Evolutionary conservation across 148 eudicot genomes (phyloP), one percentile per base, ranked within the genome.

Genomic region (Spergularia marina): DNA sequence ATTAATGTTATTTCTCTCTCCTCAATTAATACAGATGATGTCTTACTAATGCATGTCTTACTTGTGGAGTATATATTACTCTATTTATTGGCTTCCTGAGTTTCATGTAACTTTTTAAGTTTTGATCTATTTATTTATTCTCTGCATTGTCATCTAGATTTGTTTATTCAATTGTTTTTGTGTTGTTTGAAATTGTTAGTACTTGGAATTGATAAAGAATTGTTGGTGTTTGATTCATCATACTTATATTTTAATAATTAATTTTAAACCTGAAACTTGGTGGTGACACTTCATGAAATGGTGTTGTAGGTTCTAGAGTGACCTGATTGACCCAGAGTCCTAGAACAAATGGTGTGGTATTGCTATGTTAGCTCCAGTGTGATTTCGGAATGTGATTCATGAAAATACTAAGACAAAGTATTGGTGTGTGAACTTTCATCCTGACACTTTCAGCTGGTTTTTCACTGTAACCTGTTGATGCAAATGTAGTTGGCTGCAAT

Each of bases 21-120:
- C 41, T 68, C 65, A 53, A 54, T 68, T 41, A 47, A 53, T 68
- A 63, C 44, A 18, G 20, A 53, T 65, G 39, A 30, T 66, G 65
- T 61, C 52, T 17, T n/a, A 39, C 36, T 39, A 65, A 40, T 70
- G 60, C 61, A 53, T 70, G 41, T 30, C 10, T 63, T 63, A 8
- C 34, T 15, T 61, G 30, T 63, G 18, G 49, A 44, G 59, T 23
- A 41, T 49, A 21, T 44, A 10, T 21, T 17, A 25, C 17, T 62
- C 51, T 14, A 49, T 51, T 49, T 25, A n/a, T 74, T 74, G 70
- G 39, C 5, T 61, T 17, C 0, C 1, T 49, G 56, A 2, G 58
- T 61, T 74, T 74, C 11, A 49, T 59, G 34, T 18, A 6, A 6
- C 10, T 47, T 20, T 20, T 47, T 7, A 18, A 67, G 6, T 13